Base-by-base conservation (phyloP, 257 asterid genomes). In the Ligustrum vulgare region DNA sequence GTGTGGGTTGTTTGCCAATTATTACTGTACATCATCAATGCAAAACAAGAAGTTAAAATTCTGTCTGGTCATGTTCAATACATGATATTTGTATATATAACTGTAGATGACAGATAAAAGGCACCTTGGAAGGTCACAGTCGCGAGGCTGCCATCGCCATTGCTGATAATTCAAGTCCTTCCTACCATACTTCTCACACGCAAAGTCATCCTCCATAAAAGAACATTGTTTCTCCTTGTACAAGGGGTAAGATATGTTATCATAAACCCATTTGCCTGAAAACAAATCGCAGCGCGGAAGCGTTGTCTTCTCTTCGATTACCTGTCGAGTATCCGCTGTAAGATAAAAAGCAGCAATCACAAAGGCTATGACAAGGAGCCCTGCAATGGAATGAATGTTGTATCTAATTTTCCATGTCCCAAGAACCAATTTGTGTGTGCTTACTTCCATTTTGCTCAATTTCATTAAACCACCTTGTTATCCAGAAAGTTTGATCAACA, bases 111-210 rank as follows among this genome's bases (percentile, higher is more conserved):
- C 41, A 15, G 43, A 22, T 22, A 39, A 10, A n/a, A 3, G 8
- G 79, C 49, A 86, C 90, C 81, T 83, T 62, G 90, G 88, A 69
- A 86, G 77, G 56, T 81, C 76, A 67, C 88, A 86, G 1, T 80
- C n/a, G 66, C 76, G 66, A 68, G 90, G 90, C 31, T 58, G 66
- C 66, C 66, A 58, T 8, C 66, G 85, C 90, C 90, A 86, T 6
- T 72, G 20, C 36, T 82, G 88, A 79, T 72, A 84, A 20, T 80
- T 74, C 72, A 78, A 68, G 41, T 87, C 86, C 62, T 69, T 70
- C 64, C 87, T 74, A 15, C 87, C 84, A 18, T 37, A 72, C 75
- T 74, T 80, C 37, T 84, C 77, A 71, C 91, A 87, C 34, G 87
- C 87, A 72, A 82, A 82, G 18, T 80, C 88, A 16, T 80, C 86